These are phyloP conservation scores for Musa beccarii DNA, from an alignment of 176 grass and related monocot genomes.

Conservation along the genomic window DNA sequence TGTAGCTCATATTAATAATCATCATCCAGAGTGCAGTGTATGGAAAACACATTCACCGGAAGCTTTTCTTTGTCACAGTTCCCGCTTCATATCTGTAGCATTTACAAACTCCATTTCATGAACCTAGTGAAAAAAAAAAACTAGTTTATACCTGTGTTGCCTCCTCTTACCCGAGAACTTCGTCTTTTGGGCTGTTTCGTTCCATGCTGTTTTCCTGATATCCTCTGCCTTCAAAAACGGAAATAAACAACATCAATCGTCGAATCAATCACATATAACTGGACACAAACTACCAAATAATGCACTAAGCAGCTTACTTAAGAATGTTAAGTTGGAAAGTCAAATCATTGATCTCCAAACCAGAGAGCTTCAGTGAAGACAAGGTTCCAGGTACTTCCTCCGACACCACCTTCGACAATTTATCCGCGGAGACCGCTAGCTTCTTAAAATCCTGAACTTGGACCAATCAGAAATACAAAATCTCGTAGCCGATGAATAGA, in stretches of 20 bases:
- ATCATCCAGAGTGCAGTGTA: no score
- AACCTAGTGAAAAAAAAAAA: not conserved
- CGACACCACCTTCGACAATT: slow-evolving; percentile 21
- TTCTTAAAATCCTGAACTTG: slow-evolving; percentile 21
- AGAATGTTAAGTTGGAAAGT: slow-evolving; percentile 34
- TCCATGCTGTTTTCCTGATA: slow-evolving; percentile 18
- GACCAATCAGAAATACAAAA: not conserved
- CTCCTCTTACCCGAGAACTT: not conserved
- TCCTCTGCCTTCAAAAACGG: slow-evolving; percentile 22
- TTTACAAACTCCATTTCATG: not conserved
- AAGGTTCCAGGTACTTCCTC: slow-evolving; percentile 38
- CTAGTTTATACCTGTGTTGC: not conserved
- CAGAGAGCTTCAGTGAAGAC: slow-evolving; percentile 36
- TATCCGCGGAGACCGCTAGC: slow-evolving; percentile 23
- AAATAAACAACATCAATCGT: slow-evolving; percentile 2
- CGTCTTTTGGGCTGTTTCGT: slow-evolving; percentile 9
- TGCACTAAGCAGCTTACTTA: slow-evolving; percentile 21
- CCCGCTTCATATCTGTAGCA: not conserved
- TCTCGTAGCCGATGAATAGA: not conserved
- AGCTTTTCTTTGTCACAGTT: no score
- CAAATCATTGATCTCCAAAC: slow-evolving; percentile 50
- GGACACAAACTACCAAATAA: not conserved
- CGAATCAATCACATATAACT: not conserved
- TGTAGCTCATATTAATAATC: no score
- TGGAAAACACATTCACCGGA: no score